Evolutionary conservation across 2,329 filamentous ascomycete species (phyloP).

Genomic region (Orbilia brochopaga): DNA sequence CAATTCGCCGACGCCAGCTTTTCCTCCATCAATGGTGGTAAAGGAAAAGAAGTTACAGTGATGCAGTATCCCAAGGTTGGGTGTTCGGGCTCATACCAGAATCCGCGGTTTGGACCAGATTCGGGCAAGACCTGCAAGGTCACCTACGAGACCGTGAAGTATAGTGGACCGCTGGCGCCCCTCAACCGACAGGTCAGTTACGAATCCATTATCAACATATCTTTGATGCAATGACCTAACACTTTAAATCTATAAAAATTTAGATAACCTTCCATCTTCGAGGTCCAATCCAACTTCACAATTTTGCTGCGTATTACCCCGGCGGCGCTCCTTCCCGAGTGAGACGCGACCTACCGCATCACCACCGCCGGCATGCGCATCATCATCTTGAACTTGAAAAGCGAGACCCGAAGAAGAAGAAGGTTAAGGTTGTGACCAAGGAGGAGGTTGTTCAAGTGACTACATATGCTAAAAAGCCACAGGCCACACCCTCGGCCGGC

Average conservation of each 20-base stretch:
- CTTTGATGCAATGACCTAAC: background rate
- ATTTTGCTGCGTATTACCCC: slow-evolving; percentile 46
- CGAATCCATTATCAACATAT: no score
- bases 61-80: slow-evolving; percentile 48
- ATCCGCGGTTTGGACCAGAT: slow-evolving; percentile 28
- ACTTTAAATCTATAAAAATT: background rate
- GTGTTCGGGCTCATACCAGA: slow-evolving; percentile 36
- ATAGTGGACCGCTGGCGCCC: slow-evolving; percentile 44
- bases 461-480: slow-evolving; percentile 34
- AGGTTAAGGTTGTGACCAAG: slow-evolving; percentile 37
- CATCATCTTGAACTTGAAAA: slow-evolving; percentile 28
- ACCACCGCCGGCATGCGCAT: slow-evolving; percentile 37
- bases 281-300: slow-evolving; percentile 35
- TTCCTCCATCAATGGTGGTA: slow-evolving; percentile 40
- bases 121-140: slow-evolving; percentile 25
- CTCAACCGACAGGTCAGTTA: slow-evolving; percentile 35
- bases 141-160: slow-evolving; percentile 11
- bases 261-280: slow-evolving; percentile 49
- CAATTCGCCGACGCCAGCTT: slow-evolving; percentile 25
- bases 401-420: slow-evolving; percentile 25
- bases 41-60: slow-evolving; percentile 33
- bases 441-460: slow-evolving; percentile 39
- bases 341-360: slow-evolving; percentile 26
- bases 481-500: slow-evolving; percentile 24
- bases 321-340: slow-evolving; percentile 29